Evolutionary conservation across 2,329 filamentous ascomycete genomes (phyloP), one percentile per base, ranked within the genome.

Genomic region (Cucurbitaria berberidis): DNA sequence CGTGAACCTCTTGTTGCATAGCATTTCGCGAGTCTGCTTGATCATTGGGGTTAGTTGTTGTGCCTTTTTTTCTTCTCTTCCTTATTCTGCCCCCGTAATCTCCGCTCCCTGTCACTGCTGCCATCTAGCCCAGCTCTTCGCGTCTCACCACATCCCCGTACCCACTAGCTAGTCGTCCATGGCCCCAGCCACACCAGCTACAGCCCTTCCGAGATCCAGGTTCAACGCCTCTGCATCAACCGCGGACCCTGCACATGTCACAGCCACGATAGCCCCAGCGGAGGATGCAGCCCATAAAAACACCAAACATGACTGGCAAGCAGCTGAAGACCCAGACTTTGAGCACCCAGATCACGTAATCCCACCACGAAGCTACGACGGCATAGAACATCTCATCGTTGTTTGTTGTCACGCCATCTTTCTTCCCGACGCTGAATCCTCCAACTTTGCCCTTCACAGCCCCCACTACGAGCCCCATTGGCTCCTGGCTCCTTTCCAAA

Each of bases 351-450:
- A 66, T 30, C 70, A 72, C 53, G 64, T 62, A 18, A 62, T 67
- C 18, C 67, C 67, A 10, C 57, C 59, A 7, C 60, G 49, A 24
- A 69, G 56, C 38, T 72, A 72, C 53, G 51, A 56, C 2, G 59
- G 59, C 3, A 57, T 67, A 16, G 67, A 73, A 13, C 67, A 90
- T 59, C 81, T 96, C 10, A 84, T 96, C 45, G 77, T 96, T 42
- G 88, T 96, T 45, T 95, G 91, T 78, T 93, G 91, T 72, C 91
- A 96, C 76, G 89, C 86, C 24, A 90, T 93, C 52, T 96, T 89
- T 81, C 59, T 69, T 15, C 70, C 72, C 10, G 65, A 70, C 52
- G 62, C 62, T 8, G 59, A 62, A 3, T 54, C 54, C 19, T 40
- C 66, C 3, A 55, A 63, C 45, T 69, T 75, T 29, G 62, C 68